These are phyloP conservation scores for Meredithiella fracta DNA, from an alignment of 2,329 filamentous ascomycete species.

Conservation along the genomic window DNA sequence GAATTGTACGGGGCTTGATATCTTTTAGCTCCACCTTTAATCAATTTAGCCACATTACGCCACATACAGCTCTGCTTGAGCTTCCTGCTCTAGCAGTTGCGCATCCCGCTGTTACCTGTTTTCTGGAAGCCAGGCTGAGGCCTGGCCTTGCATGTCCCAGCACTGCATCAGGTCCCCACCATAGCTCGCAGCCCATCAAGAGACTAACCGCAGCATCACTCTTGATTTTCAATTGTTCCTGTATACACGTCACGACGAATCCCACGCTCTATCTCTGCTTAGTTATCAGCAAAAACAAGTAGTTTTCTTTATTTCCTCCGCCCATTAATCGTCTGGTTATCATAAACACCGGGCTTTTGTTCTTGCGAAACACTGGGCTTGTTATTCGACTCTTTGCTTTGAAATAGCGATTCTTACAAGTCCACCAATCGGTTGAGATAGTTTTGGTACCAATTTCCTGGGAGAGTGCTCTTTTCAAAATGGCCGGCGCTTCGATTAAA, in stretches of 20 bases:
- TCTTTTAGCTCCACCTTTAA: neutral
- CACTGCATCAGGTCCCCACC: neutral
- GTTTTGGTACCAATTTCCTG: no score
- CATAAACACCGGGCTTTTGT: no score
- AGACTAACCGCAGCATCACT: constrained; percentile 1
- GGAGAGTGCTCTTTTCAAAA: constrained; percentile 35
- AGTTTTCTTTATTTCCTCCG: no score
- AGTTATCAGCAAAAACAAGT: no score
- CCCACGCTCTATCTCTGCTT: neutral
- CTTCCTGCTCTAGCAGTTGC: constrained; percentile 7
- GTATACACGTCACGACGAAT: neutral
- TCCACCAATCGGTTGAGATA: no score
- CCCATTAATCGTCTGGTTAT: no score
- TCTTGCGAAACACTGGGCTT: no score
- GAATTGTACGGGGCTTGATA: neutral
- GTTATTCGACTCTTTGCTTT: no score
- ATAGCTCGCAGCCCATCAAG: constrained; percentile 7
- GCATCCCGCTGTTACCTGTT: constrained; percentile 15
- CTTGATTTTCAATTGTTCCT: neutral
- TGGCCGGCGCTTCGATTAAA: constrained; percentile 53
- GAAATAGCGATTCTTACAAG: no score
- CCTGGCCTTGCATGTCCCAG: constrained; percentile 13
- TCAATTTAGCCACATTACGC: constrained; percentile 3
- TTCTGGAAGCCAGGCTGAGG: constrained; percentile 9
- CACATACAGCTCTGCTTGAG: constrained; percentile 1